phyloP scores from a whole-genome alignment of 306 rosid genomes.

The Lathyrus oleraceus region DNA sequence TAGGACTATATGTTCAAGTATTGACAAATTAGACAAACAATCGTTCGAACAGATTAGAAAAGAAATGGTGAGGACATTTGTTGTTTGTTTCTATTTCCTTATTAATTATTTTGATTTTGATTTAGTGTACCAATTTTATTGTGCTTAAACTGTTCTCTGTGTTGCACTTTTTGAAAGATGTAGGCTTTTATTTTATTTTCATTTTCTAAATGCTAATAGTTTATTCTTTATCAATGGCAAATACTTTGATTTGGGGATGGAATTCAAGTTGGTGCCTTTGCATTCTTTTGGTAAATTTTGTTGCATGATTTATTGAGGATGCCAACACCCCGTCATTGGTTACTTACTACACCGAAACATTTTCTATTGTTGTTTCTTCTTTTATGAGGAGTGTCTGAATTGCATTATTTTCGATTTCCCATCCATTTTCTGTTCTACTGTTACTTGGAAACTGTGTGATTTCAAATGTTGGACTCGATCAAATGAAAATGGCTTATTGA shows the following conservation, averaged over 20 bases:
- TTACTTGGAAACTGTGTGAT: background rate
- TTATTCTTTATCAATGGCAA: conserved; percentile 25
- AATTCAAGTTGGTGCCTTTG: conserved; percentile 3
- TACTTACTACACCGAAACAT: background rate
- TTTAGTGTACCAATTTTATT: background rate
- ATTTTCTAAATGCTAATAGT: background rate
- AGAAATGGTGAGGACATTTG: conserved; percentile 73
- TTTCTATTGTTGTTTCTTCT: conserved; percentile 21
- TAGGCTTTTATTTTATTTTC: background rate
- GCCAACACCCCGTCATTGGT: background rate
- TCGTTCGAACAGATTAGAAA: conserved; percentile 74
- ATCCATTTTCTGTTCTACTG: background rate
- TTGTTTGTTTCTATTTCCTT: conserved; percentile 22
- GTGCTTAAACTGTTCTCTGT: conserved; percentile 7
- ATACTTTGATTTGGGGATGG: background rate
- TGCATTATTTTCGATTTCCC: conserved; percentile 5
- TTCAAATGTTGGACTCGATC: background rate
- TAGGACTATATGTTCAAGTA: conserved; percentile 94
- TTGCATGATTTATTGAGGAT: conserved; percentile 20
- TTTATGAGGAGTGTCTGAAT: conserved; percentile 3
- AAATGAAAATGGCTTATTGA: background rate
- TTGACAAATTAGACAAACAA: conserved; percentile 94
- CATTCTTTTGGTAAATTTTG: background rate
- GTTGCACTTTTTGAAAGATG: conserved; percentile 12
- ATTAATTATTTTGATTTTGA: conserved; percentile 13